Conservation (phyloP, 78 protist genomes). For the Dictyostelium firmibasis region DNA sequence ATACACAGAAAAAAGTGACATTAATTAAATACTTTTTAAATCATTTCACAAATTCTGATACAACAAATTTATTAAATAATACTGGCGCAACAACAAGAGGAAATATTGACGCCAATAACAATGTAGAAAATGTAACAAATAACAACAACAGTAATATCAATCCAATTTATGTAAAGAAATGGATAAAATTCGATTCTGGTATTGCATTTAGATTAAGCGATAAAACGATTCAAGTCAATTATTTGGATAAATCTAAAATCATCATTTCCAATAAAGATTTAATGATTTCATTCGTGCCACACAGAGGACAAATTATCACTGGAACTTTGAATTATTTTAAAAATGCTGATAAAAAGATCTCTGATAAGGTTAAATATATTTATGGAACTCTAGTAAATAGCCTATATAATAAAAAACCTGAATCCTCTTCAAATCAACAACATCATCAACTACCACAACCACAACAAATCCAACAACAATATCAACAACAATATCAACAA, state of each 20-base stretch:
- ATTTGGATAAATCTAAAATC: slow-evolving; percentile 36
- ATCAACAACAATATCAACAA: neutral
- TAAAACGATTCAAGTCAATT: slow-evolving; percentile 84
- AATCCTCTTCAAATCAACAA: neutral
- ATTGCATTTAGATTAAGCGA: slow-evolving; percentile 88
- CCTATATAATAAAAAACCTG: neutral
- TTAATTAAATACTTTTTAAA: slow-evolving; percentile 88
- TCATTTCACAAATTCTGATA: slow-evolving; percentile 43
- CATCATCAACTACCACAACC: neutral
- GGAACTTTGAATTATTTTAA: neutral
- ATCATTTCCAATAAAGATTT: neutral
- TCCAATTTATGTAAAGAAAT: slow-evolving; percentile 90
- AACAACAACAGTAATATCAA: neutral
- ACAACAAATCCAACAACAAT: neutral
- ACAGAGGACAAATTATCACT: slow-evolving; percentile 46
- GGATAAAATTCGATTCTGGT: slow-evolving; percentile 89
- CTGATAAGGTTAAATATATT: neutral
- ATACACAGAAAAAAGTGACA: slow-evolving; percentile 88
- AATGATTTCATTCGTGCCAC: neutral
- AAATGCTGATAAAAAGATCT: neutral
- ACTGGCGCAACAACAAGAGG: neutral
- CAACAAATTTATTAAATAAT: neutral
- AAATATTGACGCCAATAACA: neutral
- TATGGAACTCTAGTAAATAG: neutral
- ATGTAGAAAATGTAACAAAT: slow-evolving; percentile 8